A percentile compares a stretch with the other conserved stretches of the same genome.
phyloP scores from a whole-genome alignment of 495 filamentous ascomycete species.

The Terfezia boudieri region DNA sequence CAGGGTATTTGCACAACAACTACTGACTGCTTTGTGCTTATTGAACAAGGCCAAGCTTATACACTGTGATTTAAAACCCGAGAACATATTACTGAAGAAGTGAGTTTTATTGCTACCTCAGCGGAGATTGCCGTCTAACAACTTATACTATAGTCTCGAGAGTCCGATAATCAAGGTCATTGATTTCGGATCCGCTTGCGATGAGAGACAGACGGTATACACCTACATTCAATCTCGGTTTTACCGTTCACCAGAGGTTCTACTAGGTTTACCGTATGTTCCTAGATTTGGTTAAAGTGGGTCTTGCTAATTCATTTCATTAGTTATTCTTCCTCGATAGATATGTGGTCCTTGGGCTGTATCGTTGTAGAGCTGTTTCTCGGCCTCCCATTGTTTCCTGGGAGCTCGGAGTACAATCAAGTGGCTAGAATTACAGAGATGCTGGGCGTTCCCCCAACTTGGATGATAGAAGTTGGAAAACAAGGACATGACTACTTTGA shows the following conservation, averaged over 20 bases:
- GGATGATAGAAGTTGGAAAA: slow-evolving; percentile 99
- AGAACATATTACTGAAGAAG: slow-evolving; percentile 98
- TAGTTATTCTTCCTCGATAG: slow-evolving; percentile 93
- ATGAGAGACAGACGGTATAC: slow-evolving; percentile 96
- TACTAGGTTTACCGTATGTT: slow-evolving; percentile 65
- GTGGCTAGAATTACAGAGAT: slow-evolving; percentile 95
- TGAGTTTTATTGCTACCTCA: slow-evolving; percentile 20
- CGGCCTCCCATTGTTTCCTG: slow-evolving; percentile 84
- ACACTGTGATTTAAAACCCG: slow-evolving; percentile 95
- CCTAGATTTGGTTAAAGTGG: too few relatives aligned
- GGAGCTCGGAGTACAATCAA: slow-evolving; percentile 98
- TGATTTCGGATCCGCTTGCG: slow-evolving; percentile 96
- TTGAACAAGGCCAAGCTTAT: slow-evolving; percentile 94
- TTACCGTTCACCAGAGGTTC: slow-evolving; percentile 89
- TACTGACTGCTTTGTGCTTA: slow-evolving; percentile 75
- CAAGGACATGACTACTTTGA: slow-evolving; percentile 96
- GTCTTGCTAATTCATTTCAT: background rate
- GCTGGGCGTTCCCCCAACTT: slow-evolving; percentile 85
- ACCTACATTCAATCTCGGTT: slow-evolving; percentile 99
- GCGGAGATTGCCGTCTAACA: slow-evolving; percentile 1
- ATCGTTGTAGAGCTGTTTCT: slow-evolving; percentile 98
- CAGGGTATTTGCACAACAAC: slow-evolving; percentile 91
- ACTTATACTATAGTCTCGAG: slow-evolving; percentile 39
- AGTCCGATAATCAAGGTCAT: slow-evolving; percentile 99
- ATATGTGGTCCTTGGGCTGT: slow-evolving; percentile 99